These are phyloP conservation scores for Mycotypha africana DNA, from an alignment of 371 early-diverging fungal genomes.

Conservation along the genomic window DNA sequence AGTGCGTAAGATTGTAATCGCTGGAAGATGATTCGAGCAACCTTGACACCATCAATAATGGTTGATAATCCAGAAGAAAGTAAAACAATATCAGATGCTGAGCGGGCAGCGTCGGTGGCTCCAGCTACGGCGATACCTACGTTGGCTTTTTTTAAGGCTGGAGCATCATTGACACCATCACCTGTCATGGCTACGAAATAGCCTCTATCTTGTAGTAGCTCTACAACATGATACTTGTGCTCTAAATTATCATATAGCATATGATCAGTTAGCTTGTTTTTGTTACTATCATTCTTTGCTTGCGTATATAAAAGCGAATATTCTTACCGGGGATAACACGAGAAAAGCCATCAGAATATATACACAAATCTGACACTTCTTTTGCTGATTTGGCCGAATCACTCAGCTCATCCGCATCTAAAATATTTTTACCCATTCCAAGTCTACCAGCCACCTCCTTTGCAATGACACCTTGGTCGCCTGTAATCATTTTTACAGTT, in stretches of 20 bases:
- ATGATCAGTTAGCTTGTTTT: too few species aligned
- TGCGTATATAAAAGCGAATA: not conserved
- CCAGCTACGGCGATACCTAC: constrained; percentile 71
- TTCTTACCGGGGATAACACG: constrained; percentile 67
- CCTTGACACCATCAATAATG: constrained; percentile 81
- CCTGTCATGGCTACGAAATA: constrained; percentile 70
- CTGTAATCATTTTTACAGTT: constrained; percentile 89
- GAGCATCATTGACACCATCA: constrained; percentile 90
- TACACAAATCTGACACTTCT: constrained; percentile 67
- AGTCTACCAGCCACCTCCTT: constrained; percentile 69
- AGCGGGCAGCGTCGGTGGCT: constrained; percentile 90
- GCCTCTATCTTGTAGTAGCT: constrained; percentile 44
- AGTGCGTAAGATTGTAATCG: constrained; percentile 87
- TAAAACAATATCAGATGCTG: constrained; percentile 92
- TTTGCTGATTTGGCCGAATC: constrained; percentile 57
- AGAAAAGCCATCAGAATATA: constrained; percentile 76
- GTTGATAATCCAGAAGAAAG: constrained; percentile 84
- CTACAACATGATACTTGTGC: constrained; percentile 62
- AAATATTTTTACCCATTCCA: constrained; percentile 57
- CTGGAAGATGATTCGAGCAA: constrained; percentile 88
- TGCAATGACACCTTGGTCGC: constrained; percentile 84
- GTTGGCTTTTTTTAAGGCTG: constrained; percentile 64
- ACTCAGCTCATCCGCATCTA: constrained; percentile 58
- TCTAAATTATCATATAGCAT: constrained; percentile 19
- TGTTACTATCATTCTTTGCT: too few species aligned